phyloP scores from a whole-genome alignment of 148 eudicot species.

The Spergularia bocconei region DNA sequence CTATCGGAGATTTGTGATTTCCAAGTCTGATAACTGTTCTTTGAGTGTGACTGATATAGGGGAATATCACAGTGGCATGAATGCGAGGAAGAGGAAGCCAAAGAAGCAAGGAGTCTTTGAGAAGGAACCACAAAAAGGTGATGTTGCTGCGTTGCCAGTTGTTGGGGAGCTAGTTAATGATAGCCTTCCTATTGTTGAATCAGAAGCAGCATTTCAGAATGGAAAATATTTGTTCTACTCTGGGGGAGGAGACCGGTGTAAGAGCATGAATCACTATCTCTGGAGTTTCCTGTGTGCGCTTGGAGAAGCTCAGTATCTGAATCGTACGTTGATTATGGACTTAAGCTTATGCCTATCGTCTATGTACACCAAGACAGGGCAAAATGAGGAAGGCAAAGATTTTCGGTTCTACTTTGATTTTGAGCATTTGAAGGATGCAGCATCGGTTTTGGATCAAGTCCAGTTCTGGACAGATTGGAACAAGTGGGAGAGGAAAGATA shows the following conservation, averaged over 20 bases:
- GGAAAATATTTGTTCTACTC: conserved; percentile 72
- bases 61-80: conserved; percentile 77
- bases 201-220: conserved; percentile 58
- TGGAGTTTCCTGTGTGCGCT: conserved; percentile 96
- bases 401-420: conserved; percentile 90
- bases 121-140: conserved; percentile 35
- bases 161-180: conserved; percentile 81
- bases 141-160: conserved; percentile 40
- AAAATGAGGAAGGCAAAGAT: conserved; percentile 88
- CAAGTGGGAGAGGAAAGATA: conserved; percentile 64
- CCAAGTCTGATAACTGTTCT: conserved; percentile 67
- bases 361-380: conserved; percentile 64
- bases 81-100: conserved; percentile 78
- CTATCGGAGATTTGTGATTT: conserved; percentile 61
- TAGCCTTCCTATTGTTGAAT: conserved; percentile 73
- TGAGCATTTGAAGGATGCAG: conserved; percentile 84
- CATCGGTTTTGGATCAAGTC: conserved; percentile 71
- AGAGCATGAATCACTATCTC: conserved; percentile 86
- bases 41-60: conserved; percentile 67
- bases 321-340: conserved; percentile 87
- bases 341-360: conserved; percentile 70
- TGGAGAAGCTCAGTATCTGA: conserved; percentile 96
- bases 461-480: conserved; percentile 87
- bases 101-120: conserved; percentile 55
- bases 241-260: conserved; percentile 89